phyloP scores from a whole-genome alignment of 129 eudicot species.

The Pulicaria dysenterica region DNA sequence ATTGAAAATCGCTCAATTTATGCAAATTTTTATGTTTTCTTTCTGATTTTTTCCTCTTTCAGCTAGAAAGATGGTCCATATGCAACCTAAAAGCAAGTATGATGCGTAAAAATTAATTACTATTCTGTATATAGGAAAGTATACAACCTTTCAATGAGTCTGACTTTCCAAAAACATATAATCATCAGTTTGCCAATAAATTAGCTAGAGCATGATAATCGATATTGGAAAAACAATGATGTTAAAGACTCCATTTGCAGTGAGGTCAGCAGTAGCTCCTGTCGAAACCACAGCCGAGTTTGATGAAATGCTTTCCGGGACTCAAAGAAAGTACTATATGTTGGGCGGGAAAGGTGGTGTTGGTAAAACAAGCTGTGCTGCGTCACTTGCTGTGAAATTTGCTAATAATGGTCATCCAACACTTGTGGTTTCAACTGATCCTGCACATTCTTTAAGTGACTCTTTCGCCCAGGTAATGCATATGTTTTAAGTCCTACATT shows the following conservation, averaged over 20 bases:
- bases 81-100: neutral
- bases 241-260: slow-evolving; percentile 43
- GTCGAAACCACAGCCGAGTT: slow-evolving; percentile 70
- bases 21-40: neutral
- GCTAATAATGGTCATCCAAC: slow-evolving; percentile 97
- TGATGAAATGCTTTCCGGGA: slow-evolving; percentile 91
- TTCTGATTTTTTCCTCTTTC: no score
- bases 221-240: neutral
- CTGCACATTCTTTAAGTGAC: slow-evolving; percentile 97
- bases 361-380: slow-evolving; percentile 98
- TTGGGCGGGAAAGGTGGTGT: slow-evolving; percentile 98
- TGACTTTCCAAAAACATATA: neutral
- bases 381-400: slow-evolving; percentile 96
- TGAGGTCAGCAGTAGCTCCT: slow-evolving; percentile 74
- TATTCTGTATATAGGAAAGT: neutral
- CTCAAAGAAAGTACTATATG: slow-evolving; percentile 88
- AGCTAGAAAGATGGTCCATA: neutral
- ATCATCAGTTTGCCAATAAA: neutral
- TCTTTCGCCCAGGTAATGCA: slow-evolving; percentile 85
- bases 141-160: neutral
- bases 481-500: neutral
- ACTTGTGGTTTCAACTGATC: slow-evolving; percentile 97
- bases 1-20: neutral
- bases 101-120: neutral
- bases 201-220: neutral